Evolutionary conservation across 2,329 filamentous ascomycete species (phyloP), one percentile per base, ranked within the genome.

Genomic region (Fusarium nygamai): DNA sequence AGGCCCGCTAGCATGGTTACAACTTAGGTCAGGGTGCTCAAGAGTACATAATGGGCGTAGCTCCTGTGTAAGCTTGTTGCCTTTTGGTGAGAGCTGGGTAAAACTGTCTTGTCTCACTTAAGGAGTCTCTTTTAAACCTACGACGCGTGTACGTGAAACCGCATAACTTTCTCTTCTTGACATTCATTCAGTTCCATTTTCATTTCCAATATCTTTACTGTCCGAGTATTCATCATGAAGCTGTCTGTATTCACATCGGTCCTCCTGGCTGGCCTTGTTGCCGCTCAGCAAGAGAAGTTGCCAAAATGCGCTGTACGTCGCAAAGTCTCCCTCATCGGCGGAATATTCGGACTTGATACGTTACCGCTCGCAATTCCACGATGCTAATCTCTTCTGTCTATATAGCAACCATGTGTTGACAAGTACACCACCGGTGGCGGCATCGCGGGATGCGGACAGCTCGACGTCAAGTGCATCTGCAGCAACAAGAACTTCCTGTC

Each of bases 381-480:
- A 54, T 48, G 56, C 71, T 76, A 69, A 67, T 44, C 7, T 41
- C 44, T 24, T 48, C n/a, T 22, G 46, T 53, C 19, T 44, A 13
- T 58, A n/a, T 67, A 84, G 79, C 79, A 78, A 71, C 61, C 67
- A 11, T 85, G 82, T 71, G 78, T 84, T 41, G 74, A 65, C 69
- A 61, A 81, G 56, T 82, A 78, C 78, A 82, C 81, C 33, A 76
- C 71, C 31, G 81, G 81, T 48, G 73, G 61, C 27, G 72, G 73
- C 44, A 82, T 86, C 61, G 83, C 79, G 58, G 83, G 81, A 72
- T 86, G 84, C 78, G 76, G 75, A 34, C 68, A 77, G 50, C 72
- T 83, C 75, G 83, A 85, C 78, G 78, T 84, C 67, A 77, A 72
- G 61, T 86, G 84, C 78, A 80, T 86, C 76, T 86, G 84, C 81